Conservation (phyloP, 225 moss, liverwort and hornwort genomes). For the Polytrichum formosum region DNA sequence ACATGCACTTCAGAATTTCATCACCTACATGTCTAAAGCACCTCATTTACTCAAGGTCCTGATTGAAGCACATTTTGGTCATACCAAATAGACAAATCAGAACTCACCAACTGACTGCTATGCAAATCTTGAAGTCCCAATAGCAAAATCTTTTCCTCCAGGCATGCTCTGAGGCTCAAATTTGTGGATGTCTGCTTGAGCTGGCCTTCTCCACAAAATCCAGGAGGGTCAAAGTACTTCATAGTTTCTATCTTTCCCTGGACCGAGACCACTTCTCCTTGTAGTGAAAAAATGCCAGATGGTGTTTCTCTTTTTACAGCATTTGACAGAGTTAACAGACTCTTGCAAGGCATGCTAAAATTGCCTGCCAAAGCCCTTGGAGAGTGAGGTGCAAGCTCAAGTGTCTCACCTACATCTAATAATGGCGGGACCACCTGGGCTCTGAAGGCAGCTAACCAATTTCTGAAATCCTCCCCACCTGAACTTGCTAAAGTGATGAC, state of each 20-base stretch:
- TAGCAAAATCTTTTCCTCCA: slow-evolving; percentile 11
- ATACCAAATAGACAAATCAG: not conserved
- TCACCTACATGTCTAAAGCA: too few species aligned
- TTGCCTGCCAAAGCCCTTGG: slow-evolving; percentile 1
- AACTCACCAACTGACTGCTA: slow-evolving; percentile 30
- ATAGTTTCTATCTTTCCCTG: slow-evolving; percentile 35
- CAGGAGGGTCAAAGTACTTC: slow-evolving; percentile 7
- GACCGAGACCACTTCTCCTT: slow-evolving; percentile 53
- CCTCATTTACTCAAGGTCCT: not conserved
- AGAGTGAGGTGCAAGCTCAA: slow-evolving; percentile 15
- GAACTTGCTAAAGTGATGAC: slow-evolving; percentile 24
- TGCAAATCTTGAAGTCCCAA: slow-evolving; percentile 32
- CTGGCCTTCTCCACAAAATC: slow-evolving; percentile 14
- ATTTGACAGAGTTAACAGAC: slow-evolving; percentile 3
- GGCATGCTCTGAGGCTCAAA: slow-evolving; percentile 15
- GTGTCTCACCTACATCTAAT: slow-evolving; percentile 30
- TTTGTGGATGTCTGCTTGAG: slow-evolving; percentile 4
- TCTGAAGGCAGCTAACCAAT: slow-evolving; percentile 30
- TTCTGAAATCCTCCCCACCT: slow-evolving; percentile 23
- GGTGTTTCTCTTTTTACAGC: slow-evolving; percentile 22
- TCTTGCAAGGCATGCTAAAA: slow-evolving; percentile 14
- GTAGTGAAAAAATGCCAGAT: slow-evolving; percentile 27
- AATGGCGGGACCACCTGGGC: slow-evolving; percentile 16
- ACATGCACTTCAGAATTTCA: not conserved
- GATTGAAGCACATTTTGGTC: not conserved